Evolutionary conservation across 2,329 filamentous ascomycete species (phyloP), one percentile per base, ranked within the genome.

Genomic region (Fusarium chuoi): DNA sequence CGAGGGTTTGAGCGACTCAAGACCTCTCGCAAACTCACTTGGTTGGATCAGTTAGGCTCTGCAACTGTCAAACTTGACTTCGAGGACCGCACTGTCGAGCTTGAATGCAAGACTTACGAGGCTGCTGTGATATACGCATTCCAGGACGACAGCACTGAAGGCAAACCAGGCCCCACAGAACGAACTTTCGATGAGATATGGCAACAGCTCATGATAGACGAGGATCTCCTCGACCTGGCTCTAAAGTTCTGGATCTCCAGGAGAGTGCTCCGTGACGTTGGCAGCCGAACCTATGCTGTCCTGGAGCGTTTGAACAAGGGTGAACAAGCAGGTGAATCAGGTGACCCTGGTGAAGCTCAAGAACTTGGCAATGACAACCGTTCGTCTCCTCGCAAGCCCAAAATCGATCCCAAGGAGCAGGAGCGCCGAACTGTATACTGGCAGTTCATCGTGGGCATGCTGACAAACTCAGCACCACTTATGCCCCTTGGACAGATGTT

Each of bases 371-470:
- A 80, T 22, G 71, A 69, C 13, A 78, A 73, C 28, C 82, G 81
- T 49, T 76, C 83, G 42, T 86, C 84, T 28, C 85, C 85, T 30
- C 88, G 85, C 10, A 88, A 90, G 75, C 82, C 86, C 58, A 87
- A 85, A 68, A 84, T 93, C 38, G 88, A 92, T 28, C 87, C 90
- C 73, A 92, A 94, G 80, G 89, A 91, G 78, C 86, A 87, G 75
- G 88, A 89, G 76, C 86, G 86, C 66, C 85, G 87, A 39, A 82
- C 84, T 48, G 88, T 98, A 44, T 98, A 98, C 82, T 94, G 93
- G 90, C 93, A 95, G 78, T 98, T 98, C 81, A 95, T 99, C 66
- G 87, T 95, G 64, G 94, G 94, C 58, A 98, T 99, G 96, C 85
- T 99, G 82, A 98, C 94, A 70, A 98, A 98, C 82, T 93, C 94